A percentile compares a stretch with the other conserved stretches of the same genome.
These are phyloP conservation scores for Termitomyces sp. DNA, from an alignment of 768 basidiomycete genomes.

Conservation along the genomic window DNA sequence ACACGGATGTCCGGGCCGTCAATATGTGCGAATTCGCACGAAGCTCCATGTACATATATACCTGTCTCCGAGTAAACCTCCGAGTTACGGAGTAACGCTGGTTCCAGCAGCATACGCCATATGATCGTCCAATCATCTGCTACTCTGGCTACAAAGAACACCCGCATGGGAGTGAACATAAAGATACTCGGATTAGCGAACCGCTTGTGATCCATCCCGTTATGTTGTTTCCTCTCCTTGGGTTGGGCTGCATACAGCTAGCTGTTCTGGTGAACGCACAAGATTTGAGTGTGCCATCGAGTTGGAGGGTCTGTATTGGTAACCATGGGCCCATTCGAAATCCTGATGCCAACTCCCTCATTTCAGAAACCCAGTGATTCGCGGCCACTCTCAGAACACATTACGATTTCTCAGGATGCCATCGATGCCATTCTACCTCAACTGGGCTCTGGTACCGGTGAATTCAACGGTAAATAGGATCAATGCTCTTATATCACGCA, in stretches of 20 bases:
- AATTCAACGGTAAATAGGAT: conserved; percentile 35
- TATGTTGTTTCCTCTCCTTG: conserved; percentile 3
- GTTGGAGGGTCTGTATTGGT: conserved; percentile 35
- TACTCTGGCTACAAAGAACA: background rate
- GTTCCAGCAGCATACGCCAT: background rate
- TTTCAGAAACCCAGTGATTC: conserved; percentile 37
- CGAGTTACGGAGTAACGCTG: background rate
- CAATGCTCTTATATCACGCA: background rate
- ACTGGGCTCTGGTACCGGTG: conserved; percentile 28
- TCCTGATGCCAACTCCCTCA: background rate
- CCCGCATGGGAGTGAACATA: conserved; percentile 1
- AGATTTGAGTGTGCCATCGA: conserved; percentile 34
- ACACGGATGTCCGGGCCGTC: background rate
- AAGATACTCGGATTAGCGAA: background rate
- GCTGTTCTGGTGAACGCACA: conserved; percentile 22
- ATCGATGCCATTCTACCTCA: conserved; percentile 36
- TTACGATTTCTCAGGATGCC: conserved; percentile 36
- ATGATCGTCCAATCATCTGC: background rate
- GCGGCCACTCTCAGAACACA: conserved; percentile 30
- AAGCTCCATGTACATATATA: background rate
- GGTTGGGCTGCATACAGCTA: background rate
- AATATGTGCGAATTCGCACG: background rate
- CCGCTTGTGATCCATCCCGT: background rate
- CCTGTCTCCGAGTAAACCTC: background rate
- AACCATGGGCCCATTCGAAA: background rate